Evolutionary conservation across 1,284 basidiomycete genomes (phyloP).

Genomic region (Mycena citricolor): DNA sequence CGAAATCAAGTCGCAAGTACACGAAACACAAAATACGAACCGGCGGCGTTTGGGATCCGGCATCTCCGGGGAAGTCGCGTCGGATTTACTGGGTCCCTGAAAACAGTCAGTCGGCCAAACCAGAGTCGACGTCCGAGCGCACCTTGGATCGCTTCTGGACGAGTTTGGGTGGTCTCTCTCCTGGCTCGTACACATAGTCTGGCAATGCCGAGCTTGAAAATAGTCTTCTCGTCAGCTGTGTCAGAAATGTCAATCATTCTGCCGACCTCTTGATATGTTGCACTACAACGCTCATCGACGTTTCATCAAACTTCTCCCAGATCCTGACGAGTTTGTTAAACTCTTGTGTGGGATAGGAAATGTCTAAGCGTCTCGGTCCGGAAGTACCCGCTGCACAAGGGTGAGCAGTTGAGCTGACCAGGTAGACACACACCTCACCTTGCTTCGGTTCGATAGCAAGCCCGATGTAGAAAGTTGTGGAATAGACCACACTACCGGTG

Average conservation of each 20-base stretch:
- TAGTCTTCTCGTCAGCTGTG: constrained; percentile 5
- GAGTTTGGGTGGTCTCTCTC: constrained; percentile 69
- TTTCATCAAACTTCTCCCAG: constrained; percentile 96
- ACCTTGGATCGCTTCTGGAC: constrained; percentile 76
- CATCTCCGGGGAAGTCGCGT: constrained; percentile 64
- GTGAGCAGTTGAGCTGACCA: constrained; percentile 20
- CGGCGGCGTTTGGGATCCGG: constrained; percentile 70
- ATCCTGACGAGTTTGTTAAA: constrained; percentile 94
- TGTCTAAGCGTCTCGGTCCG: constrained; percentile 84
- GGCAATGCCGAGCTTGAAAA: constrained; percentile 65
- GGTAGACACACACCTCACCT: constrained; percentile 59
- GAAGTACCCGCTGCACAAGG: constrained; percentile 46
- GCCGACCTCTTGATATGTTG: constrained; percentile 90
- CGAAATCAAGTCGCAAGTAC: constrained; percentile 18
- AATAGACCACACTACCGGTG: constrained; percentile 78
- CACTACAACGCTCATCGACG: constrained; percentile 92
- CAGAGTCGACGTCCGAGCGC: constrained; percentile 30
- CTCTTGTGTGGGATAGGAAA: constrained; percentile 95
- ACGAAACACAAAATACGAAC: constrained; percentile 38
- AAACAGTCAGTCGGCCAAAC: constrained; percentile 19
- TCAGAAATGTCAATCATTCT: constrained; percentile 11
- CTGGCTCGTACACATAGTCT: constrained; percentile 81
- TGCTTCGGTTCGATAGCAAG: constrained; percentile 90
- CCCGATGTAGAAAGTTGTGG: constrained; percentile 97
- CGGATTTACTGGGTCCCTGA: constrained; percentile 64